phyloP scores from a whole-genome alignment of 192 early-diverging fungal species.

The Coemansia sp. region DNA sequence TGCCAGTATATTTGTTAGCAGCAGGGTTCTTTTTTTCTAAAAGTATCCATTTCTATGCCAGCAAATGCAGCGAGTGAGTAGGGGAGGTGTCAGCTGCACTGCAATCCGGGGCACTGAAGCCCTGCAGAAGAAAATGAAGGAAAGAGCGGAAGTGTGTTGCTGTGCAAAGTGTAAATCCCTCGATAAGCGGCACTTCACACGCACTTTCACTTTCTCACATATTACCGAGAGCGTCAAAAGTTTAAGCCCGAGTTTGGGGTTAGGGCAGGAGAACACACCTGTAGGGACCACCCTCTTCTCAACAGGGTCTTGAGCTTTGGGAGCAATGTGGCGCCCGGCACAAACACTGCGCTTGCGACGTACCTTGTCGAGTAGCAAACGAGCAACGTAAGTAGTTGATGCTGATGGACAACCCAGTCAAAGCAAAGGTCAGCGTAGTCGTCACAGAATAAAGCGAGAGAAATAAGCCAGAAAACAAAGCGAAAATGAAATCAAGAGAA shows the following conservation, averaged over 20 bases:
- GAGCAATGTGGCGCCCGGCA: background rate
- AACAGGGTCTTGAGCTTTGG: background rate
- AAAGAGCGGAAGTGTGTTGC: background rate
- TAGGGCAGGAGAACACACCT: background rate
- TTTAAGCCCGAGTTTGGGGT: background rate
- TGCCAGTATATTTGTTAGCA: background rate
- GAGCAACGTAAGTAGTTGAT: background rate
- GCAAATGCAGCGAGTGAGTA: background rate
- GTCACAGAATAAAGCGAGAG: constrained; percentile 2
- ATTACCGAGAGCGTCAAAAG: background rate
- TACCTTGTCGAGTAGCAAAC: background rate
- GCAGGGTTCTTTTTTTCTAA: background rate
- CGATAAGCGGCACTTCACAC: background rate
- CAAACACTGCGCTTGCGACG: background rate
- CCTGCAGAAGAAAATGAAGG: background rate
- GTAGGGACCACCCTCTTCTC: background rate
- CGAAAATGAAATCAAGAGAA: background rate
- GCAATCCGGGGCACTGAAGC: background rate
- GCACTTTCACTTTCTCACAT: background rate
- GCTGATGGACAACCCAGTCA: background rate
- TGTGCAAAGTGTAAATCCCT: background rate
- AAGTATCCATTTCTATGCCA: background rate
- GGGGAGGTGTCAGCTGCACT: background rate
- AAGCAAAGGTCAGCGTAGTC: background rate
- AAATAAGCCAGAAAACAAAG: background rate